These are phyloP conservation scores for Sphenostylis stenocarpa DNA, from an alignment of 306 rosid genomes.

Conservation along the genomic window DNA sequence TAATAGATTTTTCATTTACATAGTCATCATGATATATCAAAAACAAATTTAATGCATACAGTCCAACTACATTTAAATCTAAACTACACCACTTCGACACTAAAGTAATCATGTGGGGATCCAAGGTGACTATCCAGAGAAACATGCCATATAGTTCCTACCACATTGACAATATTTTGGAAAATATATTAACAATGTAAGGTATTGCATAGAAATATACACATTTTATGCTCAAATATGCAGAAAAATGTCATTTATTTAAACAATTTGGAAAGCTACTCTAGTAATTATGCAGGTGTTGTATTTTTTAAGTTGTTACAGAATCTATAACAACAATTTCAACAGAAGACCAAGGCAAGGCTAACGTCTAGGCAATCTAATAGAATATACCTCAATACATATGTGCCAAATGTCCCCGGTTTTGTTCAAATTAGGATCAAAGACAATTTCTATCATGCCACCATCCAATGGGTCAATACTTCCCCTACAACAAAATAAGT, in stretches of 20 bases:
- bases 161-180: not conserved
- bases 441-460: constrained; percentile 63
- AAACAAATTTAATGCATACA: constrained; percentile 2
- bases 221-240: constrained; percentile 4
- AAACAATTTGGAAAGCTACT: constrained; percentile 18
- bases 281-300: not conserved
- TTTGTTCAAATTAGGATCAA: constrained; percentile 78
- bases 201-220: not conserved
- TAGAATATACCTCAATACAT: constrained; percentile 66
- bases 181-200: not conserved
- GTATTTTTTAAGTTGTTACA: constrained; percentile 10
- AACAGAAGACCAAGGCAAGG: constrained; percentile 24
- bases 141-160: constrained; percentile 13
- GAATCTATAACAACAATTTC: constrained; percentile 13
- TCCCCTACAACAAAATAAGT: constrained; percentile 35
- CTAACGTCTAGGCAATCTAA: constrained; percentile 25
- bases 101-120: not conserved
- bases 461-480: constrained; percentile 46
- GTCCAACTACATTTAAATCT: not conserved
- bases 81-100: not conserved
- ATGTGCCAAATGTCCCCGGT: constrained; percentile 98
- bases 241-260: constrained; percentile 8
- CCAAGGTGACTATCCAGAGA: constrained; percentile 9
- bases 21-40: not conserved
- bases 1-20: constrained; percentile 8